Evolutionary conservation across 495 filamentous ascomycete genomes (phyloP), one percentile per base, ranked within the genome.

Genomic region (Aspergillus cristatus): DNA sequence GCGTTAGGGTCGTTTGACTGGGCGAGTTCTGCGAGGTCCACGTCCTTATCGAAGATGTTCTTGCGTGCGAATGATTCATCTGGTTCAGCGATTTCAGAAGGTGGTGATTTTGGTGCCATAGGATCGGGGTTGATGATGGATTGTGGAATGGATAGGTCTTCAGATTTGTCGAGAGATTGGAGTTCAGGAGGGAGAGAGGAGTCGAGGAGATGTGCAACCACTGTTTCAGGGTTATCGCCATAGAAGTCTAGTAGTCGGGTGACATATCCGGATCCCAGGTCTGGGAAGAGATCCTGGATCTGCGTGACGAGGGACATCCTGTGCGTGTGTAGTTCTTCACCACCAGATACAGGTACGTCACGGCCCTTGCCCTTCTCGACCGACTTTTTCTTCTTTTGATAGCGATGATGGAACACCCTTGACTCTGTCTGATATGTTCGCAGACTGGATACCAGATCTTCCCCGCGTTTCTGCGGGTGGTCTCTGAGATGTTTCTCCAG

Each of bases 211-310:
- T 89, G 84, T 2, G 82, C 72, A 31, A 90, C 79, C 25, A 89
- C 79, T 50, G 78, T 72, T 51, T 97, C 91, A 1, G 83, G 72
- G 56, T 86, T 67, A 47, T 89, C 75, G 39, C 63, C 51, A 62
- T 91, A 91, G 51, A 81, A 76, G 45, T 91, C 83, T 2, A 97
- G 69, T 12, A 95, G 71, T 42, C 75, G 76, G 12, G 81, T 65
- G 28, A 97, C 63, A 57, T 94, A 97, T 3, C 75, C 83, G 6
- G 84, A 77, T 2, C 89, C 91, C 6, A 98, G 71, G 40, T 90
- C 76, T 0, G 91, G 87, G 58, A 98, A 96, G 16, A 98, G 68
- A 49, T 98, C 91, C 51, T 94, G 87, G 26, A 98, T 69, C 59
- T 90, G 84, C 6, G 78, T 81, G 34, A 96, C 75, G 18, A 89